These are phyloP conservation scores for Pilobolus umbonatus DNA, from an alignment of 192 early-diverging fungal species.

Conservation along the genomic window DNA sequence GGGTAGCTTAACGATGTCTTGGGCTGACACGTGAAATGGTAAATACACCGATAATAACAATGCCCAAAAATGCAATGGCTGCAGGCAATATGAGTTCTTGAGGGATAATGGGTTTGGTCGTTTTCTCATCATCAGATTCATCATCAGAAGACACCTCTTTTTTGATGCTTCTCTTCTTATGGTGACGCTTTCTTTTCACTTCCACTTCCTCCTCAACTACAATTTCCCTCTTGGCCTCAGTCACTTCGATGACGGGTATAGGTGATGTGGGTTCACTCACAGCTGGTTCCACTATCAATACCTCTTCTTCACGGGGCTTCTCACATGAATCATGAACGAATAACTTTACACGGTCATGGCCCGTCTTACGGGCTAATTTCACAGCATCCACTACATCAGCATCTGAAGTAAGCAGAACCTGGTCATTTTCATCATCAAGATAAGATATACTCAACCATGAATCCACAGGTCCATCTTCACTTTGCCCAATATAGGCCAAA, in stretches of 20 bases:
- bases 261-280: neutral
- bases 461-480: neutral
- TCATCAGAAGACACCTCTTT: neutral
- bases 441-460: slow-evolving; percentile 62
- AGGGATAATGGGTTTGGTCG: neutral
- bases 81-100: slow-evolving; percentile 41
- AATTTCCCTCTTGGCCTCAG: neutral
- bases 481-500: neutral
- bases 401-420: slow-evolving; percentile 72
- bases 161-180: neutral
- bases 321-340: slow-evolving; percentile 38
- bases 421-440: slow-evolving; percentile 89
- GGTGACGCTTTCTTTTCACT: too few relatives aligned
- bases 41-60: slow-evolving; percentile 44
- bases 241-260: neutral
- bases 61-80: slow-evolving; percentile 35
- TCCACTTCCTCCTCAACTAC: too few relatives aligned
- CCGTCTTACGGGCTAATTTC: slow-evolving; percentile 69
- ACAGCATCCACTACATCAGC: slow-evolving; percentile 84
- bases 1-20: neutral
- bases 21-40: slow-evolving; percentile 17
- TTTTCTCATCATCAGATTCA: neutral
- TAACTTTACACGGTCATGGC: slow-evolving; percentile 73
- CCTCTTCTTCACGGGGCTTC: neutral
- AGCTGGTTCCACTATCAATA: neutral